Evolutionary conservation across 371 early-diverging fungal genomes (phyloP).

Genomic region (Mucor sp.): DNA sequence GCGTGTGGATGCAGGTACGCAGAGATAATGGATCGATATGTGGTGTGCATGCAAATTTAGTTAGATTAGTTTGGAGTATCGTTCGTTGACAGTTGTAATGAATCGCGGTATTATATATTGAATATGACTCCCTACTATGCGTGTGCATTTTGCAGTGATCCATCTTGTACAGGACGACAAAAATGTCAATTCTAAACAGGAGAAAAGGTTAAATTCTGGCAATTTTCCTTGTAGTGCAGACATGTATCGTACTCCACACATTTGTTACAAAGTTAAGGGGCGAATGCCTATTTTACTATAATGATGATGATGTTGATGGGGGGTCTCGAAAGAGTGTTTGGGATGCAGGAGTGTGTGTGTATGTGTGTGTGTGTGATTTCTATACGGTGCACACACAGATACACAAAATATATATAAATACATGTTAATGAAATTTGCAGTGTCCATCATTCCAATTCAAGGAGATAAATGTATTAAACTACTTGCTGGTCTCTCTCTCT

Average conservation of each 20-base stretch:
- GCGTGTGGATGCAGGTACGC: neutral
- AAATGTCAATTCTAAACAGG: neutral
- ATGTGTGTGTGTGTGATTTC: neutral
- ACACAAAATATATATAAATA: neutral
- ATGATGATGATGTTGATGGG: neutral
- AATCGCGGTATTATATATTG: neutral
- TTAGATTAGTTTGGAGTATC: neutral
- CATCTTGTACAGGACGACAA: neutral
- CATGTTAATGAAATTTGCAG: slow-evolving; percentile 2
- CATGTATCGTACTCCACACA: neutral
- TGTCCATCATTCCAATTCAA: neutral
- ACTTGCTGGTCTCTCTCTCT: neutral
- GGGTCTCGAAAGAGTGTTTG: neutral
- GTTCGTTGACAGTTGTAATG: neutral
- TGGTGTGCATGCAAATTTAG: neutral
- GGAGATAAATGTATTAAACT: slow-evolving; percentile 7
- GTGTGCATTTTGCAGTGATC: neutral
- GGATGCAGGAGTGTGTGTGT: neutral
- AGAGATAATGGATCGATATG: neutral
- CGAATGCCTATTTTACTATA: neutral
- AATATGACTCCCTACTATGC: neutral
- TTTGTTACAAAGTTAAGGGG: slow-evolving; percentile 3
- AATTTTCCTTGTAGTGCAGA: neutral
- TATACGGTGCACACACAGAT: neutral
- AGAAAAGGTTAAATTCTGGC: slow-evolving; percentile 2